These are phyloP conservation scores for Fraxinus latifolia DNA, from an alignment of 305 asterid genomes.

Conservation along the genomic window DNA sequence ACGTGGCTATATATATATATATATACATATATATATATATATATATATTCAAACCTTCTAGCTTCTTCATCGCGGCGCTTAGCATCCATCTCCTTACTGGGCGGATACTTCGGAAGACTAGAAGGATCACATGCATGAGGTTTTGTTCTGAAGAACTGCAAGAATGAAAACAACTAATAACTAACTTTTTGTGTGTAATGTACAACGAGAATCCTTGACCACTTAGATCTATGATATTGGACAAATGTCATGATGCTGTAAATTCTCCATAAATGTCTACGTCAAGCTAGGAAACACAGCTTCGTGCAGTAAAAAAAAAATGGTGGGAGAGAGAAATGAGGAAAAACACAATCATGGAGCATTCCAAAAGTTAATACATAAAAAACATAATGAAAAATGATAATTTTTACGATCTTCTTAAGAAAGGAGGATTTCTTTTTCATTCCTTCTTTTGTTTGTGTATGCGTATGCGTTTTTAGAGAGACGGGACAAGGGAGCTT, in stretches of 20 bases:
- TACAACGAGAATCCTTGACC: background rate
- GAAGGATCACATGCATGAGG: constrained; percentile 88
- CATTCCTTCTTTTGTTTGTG: background rate
- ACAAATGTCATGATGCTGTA: background rate
- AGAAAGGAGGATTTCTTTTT: background rate
- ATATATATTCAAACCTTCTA: constrained; percentile 50
- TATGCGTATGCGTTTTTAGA: background rate
- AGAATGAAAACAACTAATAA: constrained; percentile 6
- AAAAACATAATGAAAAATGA: background rate
- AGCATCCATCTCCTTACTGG: constrained; percentile 93
- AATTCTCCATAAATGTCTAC: background rate
- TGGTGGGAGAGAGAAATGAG: background rate
- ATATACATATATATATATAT: background rate
- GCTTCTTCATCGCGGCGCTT: constrained; percentile 89
- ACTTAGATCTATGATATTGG: constrained; percentile 2
- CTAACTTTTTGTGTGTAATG: background rate
- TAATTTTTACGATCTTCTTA: background rate
- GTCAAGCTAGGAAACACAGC: background rate
- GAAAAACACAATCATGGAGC: background rate
- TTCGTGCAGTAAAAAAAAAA: background rate
- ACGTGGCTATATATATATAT: background rate
- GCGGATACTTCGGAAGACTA: constrained; percentile 88
- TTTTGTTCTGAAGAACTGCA: constrained; percentile 68
- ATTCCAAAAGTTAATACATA: background rate
- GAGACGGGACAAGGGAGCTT: constrained; percentile 34